Percentiles rank a stretch among this genome's conserved stretches.
Conservation (phyloP, 2,329 filamentous ascomycete genomes). For the Fusarium agapanthi region DNA sequence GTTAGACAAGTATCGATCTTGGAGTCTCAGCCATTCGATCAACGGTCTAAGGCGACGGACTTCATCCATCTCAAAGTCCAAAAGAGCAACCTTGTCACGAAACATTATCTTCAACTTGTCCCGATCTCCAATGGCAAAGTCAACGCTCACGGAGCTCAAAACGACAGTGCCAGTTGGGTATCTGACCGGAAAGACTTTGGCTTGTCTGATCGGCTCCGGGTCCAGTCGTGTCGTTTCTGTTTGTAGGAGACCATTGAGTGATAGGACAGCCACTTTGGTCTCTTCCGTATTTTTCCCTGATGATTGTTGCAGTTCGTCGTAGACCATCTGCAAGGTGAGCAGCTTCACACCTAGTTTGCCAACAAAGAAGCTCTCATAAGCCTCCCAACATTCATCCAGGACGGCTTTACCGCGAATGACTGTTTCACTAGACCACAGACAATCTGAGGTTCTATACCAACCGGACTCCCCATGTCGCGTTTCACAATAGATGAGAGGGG, state of each 20-base stretch:
- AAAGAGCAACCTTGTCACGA: neutral
- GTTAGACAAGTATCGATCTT: slow-evolving; percentile 16
- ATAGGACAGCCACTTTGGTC: slow-evolving; percentile 11
- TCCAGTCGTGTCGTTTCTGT: neutral
- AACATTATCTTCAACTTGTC: slow-evolving; percentile 4
- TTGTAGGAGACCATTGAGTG: slow-evolving; percentile 4
- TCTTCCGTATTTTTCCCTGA: neutral
- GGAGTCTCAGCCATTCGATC: slow-evolving; percentile 11
- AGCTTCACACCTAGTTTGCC: slow-evolving; percentile 17
- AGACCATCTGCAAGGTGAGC: slow-evolving; percentile 15
- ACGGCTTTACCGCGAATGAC: slow-evolving; percentile 13
- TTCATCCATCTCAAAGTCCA: slow-evolving; percentile 27
- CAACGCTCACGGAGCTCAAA: slow-evolving; percentile 1
- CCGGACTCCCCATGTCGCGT: neutral
- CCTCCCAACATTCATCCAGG: slow-evolving; percentile 7
- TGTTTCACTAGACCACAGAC: slow-evolving; percentile 25
- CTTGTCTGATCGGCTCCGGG: slow-evolving; percentile 11
- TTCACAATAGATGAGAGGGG: slow-evolving; percentile 6
- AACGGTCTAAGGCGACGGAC: slow-evolving; percentile 8
- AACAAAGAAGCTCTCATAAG: slow-evolving; percentile 16
- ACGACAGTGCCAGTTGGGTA: slow-evolving; percentile 1
- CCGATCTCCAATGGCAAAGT: slow-evolving; percentile 25
- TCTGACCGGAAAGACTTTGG: slow-evolving; percentile 20
- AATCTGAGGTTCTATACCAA: slow-evolving; percentile 22
- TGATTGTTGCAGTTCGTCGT: slow-evolving; percentile 21